Conservation (phyloP, 2,329 filamentous ascomycete species). For the Talaromyces amestolkiae region DNA sequence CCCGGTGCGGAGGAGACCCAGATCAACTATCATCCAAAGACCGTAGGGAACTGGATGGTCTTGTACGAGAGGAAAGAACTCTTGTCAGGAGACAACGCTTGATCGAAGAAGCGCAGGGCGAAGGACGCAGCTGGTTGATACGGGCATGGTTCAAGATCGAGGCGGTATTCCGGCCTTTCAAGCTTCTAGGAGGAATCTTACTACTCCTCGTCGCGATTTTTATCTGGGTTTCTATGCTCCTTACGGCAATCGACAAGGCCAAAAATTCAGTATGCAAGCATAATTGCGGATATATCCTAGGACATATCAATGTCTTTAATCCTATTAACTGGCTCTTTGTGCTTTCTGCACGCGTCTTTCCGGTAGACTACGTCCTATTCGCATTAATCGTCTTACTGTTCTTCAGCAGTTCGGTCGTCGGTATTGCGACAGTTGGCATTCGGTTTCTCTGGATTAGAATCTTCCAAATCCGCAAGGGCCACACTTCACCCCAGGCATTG, state of each 20-base stretch:
- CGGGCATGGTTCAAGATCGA: slow-evolving; percentile 75
- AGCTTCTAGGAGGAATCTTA: slow-evolving; percentile 78
- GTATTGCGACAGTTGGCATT: slow-evolving; percentile 83
- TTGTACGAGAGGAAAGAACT: slow-evolving; percentile 87
- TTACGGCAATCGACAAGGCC: slow-evolving; percentile 93
- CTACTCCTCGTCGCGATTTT: slow-evolving; percentile 71
- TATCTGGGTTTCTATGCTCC: slow-evolving; percentile 87
- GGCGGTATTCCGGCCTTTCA: slow-evolving; percentile 80
- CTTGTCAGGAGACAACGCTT: slow-evolving; percentile 84
- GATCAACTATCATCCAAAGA: slow-evolving; percentile 80
- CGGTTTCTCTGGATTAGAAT: slow-evolving; percentile 94
- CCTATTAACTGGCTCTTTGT: slow-evolving; percentile 89
- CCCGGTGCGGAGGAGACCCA: slow-evolving; percentile 72
- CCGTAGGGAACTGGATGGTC: slow-evolving; percentile 78
- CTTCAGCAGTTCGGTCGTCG: slow-evolving; percentile 83
- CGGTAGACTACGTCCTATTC: slow-evolving; percentile 89
- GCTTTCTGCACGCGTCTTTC: slow-evolving; percentile 77
- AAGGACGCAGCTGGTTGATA: slow-evolving; percentile 72
- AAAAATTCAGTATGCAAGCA: slow-evolving; percentile 91
- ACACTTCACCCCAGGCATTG: slow-evolving; percentile 87
- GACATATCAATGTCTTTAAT: slow-evolving; percentile 86
- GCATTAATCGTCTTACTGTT: slow-evolving; percentile 79
- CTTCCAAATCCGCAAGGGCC: slow-evolving; percentile 84
- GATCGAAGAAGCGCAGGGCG: slow-evolving; percentile 65
- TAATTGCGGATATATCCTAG: slow-evolving; percentile 88